A percentile compares a stretch with the other conserved stretches of the same genome.
phyloP scores from a whole-genome alignment of 2,329 filamentous ascomycete genomes.

The Aspergillus vadensis region DNA sequence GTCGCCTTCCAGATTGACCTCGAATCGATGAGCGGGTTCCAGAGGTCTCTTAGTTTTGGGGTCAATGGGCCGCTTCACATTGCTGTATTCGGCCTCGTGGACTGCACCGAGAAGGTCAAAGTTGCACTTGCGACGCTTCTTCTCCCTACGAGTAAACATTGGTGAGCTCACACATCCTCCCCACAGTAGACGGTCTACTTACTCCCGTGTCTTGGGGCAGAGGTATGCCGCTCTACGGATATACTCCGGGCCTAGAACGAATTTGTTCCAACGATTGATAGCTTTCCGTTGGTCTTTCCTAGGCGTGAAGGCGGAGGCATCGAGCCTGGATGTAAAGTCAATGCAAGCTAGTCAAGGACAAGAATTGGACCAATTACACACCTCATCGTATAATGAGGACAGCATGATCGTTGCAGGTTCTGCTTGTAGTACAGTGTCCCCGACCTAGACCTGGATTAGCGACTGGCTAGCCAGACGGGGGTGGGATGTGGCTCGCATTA shows the following conservation, averaged over 20 bases:
- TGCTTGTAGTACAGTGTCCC: constrained; percentile 54
- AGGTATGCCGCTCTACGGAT: constrained; percentile 48
- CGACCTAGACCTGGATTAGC: constrained; percentile 38
- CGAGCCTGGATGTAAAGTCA: constrained; percentile 34
- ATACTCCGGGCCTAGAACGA: constrained; percentile 51
- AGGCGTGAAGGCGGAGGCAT: constrained; percentile 47
- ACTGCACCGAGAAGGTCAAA: constrained; percentile 48
- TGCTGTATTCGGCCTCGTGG: constrained; percentile 48
- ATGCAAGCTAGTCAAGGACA: neutral
- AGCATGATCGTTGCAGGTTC: constrained; percentile 74
- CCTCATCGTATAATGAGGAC: constrained; percentile 71
- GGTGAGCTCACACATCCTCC: neutral
- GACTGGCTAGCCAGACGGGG: neutral
- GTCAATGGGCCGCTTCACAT: constrained; percentile 47
- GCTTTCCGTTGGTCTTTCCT: constrained; percentile 50
- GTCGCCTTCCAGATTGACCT: constrained; percentile 52
- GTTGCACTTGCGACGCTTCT: constrained; percentile 43
- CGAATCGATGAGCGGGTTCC: constrained; percentile 53
- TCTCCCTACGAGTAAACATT: constrained; percentile 38
- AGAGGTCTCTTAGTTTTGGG: constrained; percentile 47
- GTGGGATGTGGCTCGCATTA: neutral
- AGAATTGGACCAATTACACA: constrained; percentile 18
- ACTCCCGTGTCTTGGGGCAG: constrained; percentile 49
- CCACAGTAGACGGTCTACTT: constrained; percentile 21
- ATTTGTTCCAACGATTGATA: constrained; percentile 52